A percentile compares a stretch with the other conserved stretches of the same genome.
phyloP scores from a whole-genome alignment of 2,329 filamentous ascomycete species.

The Pleoardoris graminearum region DNA sequence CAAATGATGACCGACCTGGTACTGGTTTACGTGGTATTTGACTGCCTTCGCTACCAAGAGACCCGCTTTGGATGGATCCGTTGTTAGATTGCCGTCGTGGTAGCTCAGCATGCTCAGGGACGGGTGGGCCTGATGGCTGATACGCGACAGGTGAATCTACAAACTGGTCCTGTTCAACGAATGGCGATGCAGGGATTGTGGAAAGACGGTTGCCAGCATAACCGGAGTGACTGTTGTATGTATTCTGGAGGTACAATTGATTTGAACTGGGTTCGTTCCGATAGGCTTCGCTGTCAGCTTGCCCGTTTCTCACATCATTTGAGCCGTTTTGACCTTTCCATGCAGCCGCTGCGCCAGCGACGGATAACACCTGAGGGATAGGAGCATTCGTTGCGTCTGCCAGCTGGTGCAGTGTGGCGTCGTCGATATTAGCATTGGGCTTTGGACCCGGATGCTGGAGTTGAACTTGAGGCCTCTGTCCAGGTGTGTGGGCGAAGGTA shows the following conservation, averaged over 20 bases:
- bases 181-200: slow-evolving; percentile 53
- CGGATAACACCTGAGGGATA: slow-evolving; percentile 40
- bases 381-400: slow-evolving; percentile 66
- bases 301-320: slow-evolving; percentile 38
- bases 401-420: slow-evolving; percentile 78
- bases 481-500: slow-evolving; percentile 74
- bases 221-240: slow-evolving; percentile 57
- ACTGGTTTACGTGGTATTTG: slow-evolving; percentile 45
- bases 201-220: slow-evolving; percentile 45
- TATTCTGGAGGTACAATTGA: slow-evolving; percentile 58
- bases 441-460: slow-evolving; percentile 75
- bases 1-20: slow-evolving; percentile 47
- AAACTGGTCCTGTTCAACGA: slow-evolving; percentile 45
- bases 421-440: slow-evolving; percentile 82
- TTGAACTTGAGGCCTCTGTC: slow-evolving; percentile 68
- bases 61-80: slow-evolving; percentile 31
- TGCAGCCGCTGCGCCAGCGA: slow-evolving; percentile 46
- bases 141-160: slow-evolving; percentile 36
- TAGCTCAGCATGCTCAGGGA: slow-evolving; percentile 42
- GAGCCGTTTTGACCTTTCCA: slow-evolving; percentile 43
- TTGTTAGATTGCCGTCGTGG: slow-evolving; percentile 26
- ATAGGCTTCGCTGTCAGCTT: slow-evolving; percentile 27
- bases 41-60: slow-evolving; percentile 29
- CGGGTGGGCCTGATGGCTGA: slow-evolving; percentile 39
- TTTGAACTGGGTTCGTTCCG: slow-evolving; percentile 47